Evolutionary conservation across 2,329 filamentous ascomycete species (phyloP).

Genomic region (Calonectria honghensis): DNA sequence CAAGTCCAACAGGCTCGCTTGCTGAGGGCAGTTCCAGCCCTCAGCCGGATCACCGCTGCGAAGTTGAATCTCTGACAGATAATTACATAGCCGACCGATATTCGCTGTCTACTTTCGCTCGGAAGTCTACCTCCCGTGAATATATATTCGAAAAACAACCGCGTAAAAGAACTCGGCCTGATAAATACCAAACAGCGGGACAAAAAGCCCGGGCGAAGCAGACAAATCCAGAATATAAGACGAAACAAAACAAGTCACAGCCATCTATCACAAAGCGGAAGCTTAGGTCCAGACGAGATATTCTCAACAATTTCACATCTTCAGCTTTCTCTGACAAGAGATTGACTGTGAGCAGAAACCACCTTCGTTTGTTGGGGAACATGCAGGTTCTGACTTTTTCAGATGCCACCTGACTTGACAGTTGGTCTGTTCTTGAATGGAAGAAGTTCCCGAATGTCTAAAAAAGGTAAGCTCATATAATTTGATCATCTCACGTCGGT

Average conservation of each 20-base stretch:
- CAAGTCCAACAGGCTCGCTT: conserved; percentile 26
- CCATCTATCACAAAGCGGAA: conserved; percentile 52
- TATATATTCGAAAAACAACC: conserved; percentile 68
- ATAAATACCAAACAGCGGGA: conserved; percentile 71
- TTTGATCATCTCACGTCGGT: conserved; percentile 17
- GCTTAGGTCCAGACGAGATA: conserved; percentile 63
- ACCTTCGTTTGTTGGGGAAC: neutral
- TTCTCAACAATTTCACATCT: conserved; percentile 75
- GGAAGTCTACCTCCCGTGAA: conserved; percentile 18
- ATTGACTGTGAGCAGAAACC: conserved; percentile 55
- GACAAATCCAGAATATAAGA: neutral
- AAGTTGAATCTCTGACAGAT: conserved; percentile 34
- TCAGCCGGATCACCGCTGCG: neutral
- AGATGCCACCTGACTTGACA: conserved; percentile 59
- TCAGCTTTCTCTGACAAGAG: conserved; percentile 67
- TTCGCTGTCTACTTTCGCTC: conserved; percentile 13
- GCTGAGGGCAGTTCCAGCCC: conserved; percentile 1
- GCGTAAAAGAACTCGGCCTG: conserved; percentile 73
- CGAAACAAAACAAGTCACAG: conserved; percentile 31
- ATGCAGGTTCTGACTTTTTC: neutral
- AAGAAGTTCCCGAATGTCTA: conserved; percentile 47
- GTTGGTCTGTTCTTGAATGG: conserved; percentile 60
- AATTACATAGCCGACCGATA: conserved; percentile 22
- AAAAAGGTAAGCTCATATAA: conserved; percentile 43
- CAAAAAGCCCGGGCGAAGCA: conserved; percentile 14